These are phyloP conservation scores for Floccularia luteovirens DNA, from an alignment of 768 basidiomycete species.

Conservation along the genomic window DNA sequence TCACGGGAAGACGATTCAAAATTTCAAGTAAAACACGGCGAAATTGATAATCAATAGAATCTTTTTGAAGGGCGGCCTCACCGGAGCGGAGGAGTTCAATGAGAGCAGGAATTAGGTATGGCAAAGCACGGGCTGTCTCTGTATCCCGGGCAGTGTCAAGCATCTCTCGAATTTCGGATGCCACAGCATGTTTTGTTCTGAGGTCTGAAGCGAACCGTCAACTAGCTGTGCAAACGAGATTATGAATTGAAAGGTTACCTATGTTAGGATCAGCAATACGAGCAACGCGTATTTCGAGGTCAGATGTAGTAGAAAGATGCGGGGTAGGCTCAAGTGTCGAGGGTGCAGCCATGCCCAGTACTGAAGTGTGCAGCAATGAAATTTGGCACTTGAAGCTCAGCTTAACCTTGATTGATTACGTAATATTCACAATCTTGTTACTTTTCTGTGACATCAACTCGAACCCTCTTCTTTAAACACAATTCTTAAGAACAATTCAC, in stretches of 20 bases:
- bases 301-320: constrained; percentile 33
- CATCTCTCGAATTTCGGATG: constrained; percentile 74
- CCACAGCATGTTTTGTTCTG: constrained; percentile 60
- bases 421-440: too few relatives aligned
- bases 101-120: constrained; percentile 66
- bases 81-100: constrained; percentile 66
- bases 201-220: constrained; percentile 38
- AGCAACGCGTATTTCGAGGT: constrained; percentile 66
- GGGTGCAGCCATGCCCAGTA: constrained; percentile 23
- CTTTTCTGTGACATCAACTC: too few relatives aligned
- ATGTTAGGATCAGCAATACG: constrained; percentile 70
- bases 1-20: constrained; percentile 77
- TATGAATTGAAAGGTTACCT: constrained; percentile 32
- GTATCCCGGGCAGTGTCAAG: constrained; percentile 73
- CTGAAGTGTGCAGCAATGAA: too few relatives aligned
- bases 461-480: too few relatives aligned
- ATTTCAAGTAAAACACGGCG: constrained; percentile 86
- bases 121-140: constrained; percentile 63
- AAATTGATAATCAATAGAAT: constrained; percentile 69
- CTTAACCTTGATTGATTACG: too few relatives aligned
- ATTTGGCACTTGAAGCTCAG: too few relatives aligned
- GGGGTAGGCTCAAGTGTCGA: constrained; percentile 24
- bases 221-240: not conserved
- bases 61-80: constrained; percentile 59
- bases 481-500: too few relatives aligned